Base-by-base conservation (phyloP, 148 eudicot genomes). In the Heliosperma pusillum region DNA sequence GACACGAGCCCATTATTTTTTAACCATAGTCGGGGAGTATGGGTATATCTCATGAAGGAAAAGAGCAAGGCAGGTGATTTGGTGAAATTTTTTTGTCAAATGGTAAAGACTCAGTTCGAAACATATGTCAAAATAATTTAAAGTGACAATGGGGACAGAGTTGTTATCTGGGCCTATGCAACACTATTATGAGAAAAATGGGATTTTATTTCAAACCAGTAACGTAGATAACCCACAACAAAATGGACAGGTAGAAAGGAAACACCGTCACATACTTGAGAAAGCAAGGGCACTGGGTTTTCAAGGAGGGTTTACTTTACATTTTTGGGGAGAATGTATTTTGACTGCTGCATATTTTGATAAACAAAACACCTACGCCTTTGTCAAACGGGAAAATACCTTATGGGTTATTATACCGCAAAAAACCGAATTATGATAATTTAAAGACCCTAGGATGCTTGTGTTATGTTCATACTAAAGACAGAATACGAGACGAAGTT, bases 11-110 rank as follows among this genome's bases (percentile, higher is more conserved):
- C 45, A 42, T 10, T 42, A 42, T 42, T 42, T 42, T 42, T 42
- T 42, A 5, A 22, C 29, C 5, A 12, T 20, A 62, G 66, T 62
- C 9, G 66, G 24, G 29, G 66, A 20, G 52, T 21, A 6, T 68
- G 71, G 71, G 25, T 40, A 0, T 68, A 40, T n/a, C 26, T 68
- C n/a, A 68, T 40, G 71, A 36, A 68, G 42, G 71, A 40, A 7
- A 68, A 68, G n/a, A 15, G 71, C 3, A 26, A 36, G 19, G 13
- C 53, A 5, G 25, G 27, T 7, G 2, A 19, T 5, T 68, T 42
- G 15, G 4, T 36, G n/a, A 9, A 42, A 21, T 2, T 16, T 17
- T 67, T 67, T 36, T 21, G 55, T 68, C 27, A 68, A 60, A 60
- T 60, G 64, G 26, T 21, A 1, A 21, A 60, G 10, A 24, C 64